These are phyloP conservation scores for Ceratobasidium sp. DNA, from an alignment of 1,284 basidiomycete genomes.

Conservation along the genomic window DNA sequence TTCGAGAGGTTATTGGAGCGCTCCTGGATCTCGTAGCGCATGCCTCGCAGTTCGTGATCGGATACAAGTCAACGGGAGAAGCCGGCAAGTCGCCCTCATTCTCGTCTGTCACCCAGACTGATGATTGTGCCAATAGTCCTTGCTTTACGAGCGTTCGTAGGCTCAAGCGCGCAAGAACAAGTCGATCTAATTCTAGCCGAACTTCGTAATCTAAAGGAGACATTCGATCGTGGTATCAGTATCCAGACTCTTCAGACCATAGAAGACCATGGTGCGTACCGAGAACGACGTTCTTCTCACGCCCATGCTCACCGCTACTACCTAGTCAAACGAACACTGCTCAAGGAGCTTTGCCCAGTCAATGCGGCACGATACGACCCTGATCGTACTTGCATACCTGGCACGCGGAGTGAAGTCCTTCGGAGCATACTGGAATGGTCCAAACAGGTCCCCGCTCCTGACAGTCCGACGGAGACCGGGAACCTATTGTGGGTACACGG, in stretches of 20 bases:
- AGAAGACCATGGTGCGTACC: too few relatives aligned
- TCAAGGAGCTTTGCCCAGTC: not conserved
- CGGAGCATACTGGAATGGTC: not conserved
- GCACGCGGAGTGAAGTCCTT: not conserved
- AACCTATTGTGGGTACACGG: slow-evolving; percentile 45
- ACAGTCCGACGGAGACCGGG: not conserved
- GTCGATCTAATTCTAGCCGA: not conserved
- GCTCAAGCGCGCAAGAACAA: slow-evolving; percentile 4
- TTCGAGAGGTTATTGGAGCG: not conserved
- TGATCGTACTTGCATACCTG: not conserved
- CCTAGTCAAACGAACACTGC: not conserved
- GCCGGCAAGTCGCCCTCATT: not conserved
- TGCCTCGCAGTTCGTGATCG: not conserved
- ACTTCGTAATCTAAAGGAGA: not conserved
- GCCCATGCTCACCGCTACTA: too few relatives aligned
- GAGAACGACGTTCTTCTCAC: too few relatives aligned
- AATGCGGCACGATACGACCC: not conserved
- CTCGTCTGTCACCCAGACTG: not conserved
- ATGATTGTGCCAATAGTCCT: not conserved
- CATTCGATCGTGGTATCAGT: not conserved
- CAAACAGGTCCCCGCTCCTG: not conserved
- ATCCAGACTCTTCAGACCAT: not conserved
- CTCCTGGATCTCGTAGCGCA: slow-evolving; percentile 4
- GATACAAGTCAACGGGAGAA: not conserved
- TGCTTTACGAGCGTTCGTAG: not conserved